These are phyloP conservation scores for Prunus mira DNA, from an alignment of 306 rosid species.

Conservation along the genomic window DNA sequence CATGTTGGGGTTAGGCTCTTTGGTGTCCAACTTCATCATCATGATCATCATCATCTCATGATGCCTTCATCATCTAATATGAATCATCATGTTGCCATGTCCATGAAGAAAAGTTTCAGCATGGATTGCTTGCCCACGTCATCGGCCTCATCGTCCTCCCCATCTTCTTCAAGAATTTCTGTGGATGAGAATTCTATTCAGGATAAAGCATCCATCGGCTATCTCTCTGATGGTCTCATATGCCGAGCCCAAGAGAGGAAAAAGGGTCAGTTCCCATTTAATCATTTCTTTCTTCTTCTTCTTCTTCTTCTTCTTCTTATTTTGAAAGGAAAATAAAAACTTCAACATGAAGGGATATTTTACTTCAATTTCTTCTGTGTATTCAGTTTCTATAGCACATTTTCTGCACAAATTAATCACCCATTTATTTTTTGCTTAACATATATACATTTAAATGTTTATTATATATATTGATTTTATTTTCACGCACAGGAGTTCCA, in stretches of 20 bases:
- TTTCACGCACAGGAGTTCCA: slow-evolving; percentile 52
- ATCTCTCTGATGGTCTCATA: slow-evolving; percentile 73
- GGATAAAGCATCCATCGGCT: slow-evolving; percentile 45
- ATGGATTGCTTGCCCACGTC: slow-evolving; percentile 54
- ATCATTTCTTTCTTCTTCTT: background rate
- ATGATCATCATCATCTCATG: slow-evolving; percentile 7
- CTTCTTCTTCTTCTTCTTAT: background rate
- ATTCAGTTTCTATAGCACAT: background rate
- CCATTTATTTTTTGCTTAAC: background rate
- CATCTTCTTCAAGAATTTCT: slow-evolving; percentile 43
- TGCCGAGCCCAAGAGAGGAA: slow-evolving; percentile 60
- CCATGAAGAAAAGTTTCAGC: slow-evolving; percentile 77
- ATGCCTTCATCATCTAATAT: slow-evolving; percentile 13
- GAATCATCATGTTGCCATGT: slow-evolving; percentile 2
- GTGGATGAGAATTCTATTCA: slow-evolving; percentile 21
- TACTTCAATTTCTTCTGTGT: background rate
- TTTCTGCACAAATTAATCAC: background rate
- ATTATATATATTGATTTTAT: background rate
- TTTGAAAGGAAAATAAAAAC: background rate
- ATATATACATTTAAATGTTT: background rate
- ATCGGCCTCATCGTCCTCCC: slow-evolving; percentile 38
- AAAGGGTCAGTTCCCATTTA: slow-evolving; percentile 42
- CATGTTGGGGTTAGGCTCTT: slow-evolving; percentile 61
- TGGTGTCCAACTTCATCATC: slow-evolving; percentile 62
- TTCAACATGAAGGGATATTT: background rate